phyloP scores from a whole-genome alignment of 2,329 filamentous ascomycete genomes.

The Trichophyton verrucosum region DNA sequence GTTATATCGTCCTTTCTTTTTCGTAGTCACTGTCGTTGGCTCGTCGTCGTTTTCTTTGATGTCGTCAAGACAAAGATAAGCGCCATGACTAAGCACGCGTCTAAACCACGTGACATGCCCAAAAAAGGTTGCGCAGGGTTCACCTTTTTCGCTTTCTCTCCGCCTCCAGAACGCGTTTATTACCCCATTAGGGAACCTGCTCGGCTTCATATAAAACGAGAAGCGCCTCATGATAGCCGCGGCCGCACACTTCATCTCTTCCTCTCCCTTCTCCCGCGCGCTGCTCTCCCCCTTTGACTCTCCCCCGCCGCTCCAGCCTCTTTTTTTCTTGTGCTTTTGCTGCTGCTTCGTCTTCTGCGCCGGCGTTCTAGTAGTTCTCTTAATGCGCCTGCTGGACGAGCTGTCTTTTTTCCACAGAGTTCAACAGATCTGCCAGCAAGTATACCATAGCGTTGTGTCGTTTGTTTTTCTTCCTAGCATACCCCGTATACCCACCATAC shows the following conservation, averaged over 20 bases:
- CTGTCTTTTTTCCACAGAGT: background rate
- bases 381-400: background rate
- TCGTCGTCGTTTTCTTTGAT: background rate
- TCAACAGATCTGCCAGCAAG: background rate
- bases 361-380: slow-evolving; percentile 1
- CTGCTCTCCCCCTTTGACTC: background rate
- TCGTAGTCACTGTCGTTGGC: background rate
- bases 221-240: slow-evolving; percentile 4
- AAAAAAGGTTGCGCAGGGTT: background rate
- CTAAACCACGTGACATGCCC: background rate
- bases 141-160: background rate
- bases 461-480: background rate
- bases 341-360: background rate
- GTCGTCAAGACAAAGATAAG: background rate
- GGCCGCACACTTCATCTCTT: background rate
- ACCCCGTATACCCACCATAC: background rate
- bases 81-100: background rate
- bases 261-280: slow-evolving; percentile 1
- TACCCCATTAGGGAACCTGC: slow-evolving; percentile 6
- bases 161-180: background rate
- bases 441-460: background rate
- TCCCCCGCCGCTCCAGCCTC: background rate
- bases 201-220: background rate
- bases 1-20: background rate
- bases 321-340: background rate